These are phyloP conservation scores for Suaeda aralocaspica DNA, from an alignment of 148 eudicot species.

Conservation along the genomic window DNA sequence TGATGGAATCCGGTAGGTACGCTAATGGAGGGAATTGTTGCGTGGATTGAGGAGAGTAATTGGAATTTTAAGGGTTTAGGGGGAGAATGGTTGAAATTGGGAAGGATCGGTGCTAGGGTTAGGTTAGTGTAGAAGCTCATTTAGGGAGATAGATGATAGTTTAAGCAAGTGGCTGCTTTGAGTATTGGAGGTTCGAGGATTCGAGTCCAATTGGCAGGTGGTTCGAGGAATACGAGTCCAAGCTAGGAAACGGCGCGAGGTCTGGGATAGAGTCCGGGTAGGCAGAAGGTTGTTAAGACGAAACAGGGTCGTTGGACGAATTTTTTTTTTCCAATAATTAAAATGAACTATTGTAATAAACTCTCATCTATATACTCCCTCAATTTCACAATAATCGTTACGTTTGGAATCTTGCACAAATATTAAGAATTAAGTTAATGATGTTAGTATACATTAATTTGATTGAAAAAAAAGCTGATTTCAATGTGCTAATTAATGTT, in stretches of 20 bases:
- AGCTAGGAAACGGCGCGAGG: constrained; percentile 54
- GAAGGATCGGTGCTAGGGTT: constrained; percentile 45
- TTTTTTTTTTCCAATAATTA: no score
- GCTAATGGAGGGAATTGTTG: background rate
- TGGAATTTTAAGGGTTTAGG: constrained; percentile 7
- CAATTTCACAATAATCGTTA: no score
- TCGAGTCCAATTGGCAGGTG: constrained; percentile 49
- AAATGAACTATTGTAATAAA: no score
- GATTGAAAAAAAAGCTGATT: no score
- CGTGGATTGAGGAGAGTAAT: background rate
- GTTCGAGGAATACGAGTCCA: constrained; percentile 62
- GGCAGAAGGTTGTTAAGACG: constrained; percentile 75
- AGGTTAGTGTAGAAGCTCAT: constrained; percentile 27
- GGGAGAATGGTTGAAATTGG: constrained; percentile 41
- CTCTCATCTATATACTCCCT: no score
- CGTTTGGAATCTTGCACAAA: no score
- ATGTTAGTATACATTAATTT: no score
- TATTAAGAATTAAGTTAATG: no score
- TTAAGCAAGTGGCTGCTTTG: constrained; percentile 36
- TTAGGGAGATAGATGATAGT: constrained; percentile 35
- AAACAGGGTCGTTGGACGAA: constrained; percentile 92
- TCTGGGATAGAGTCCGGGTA: constrained; percentile 82
- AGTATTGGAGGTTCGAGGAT: constrained; percentile 57
- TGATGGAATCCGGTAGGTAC: background rate
- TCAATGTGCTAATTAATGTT: no score